Percentiles rank a stretch among this genome's conserved stretches.
Evolutionary conservation across 2,329 filamentous ascomycete genomes (phyloP).

Genomic region (Ceratocystis variospora): DNA sequence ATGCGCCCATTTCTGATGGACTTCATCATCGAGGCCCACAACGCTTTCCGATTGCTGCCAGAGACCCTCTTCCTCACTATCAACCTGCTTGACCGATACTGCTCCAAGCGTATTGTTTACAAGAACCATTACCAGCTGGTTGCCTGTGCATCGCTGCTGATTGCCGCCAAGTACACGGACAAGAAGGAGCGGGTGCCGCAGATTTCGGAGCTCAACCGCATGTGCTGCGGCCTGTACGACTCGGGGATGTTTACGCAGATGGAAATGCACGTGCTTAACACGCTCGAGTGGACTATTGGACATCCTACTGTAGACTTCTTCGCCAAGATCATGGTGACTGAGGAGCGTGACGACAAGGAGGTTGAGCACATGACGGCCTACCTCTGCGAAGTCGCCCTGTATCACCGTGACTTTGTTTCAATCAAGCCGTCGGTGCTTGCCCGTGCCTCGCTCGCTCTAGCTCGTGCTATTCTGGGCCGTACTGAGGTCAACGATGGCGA

Average conservation of each 20-base stretch:
- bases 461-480: conserved; percentile 71
- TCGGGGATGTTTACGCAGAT: conserved; percentile 99
- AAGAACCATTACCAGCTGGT: conserved; percentile 98
- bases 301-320: conserved; percentile 95
- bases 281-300: conserved; percentile 87
- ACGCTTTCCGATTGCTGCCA: conserved; percentile 82
- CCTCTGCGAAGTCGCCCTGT: conserved; percentile 86
- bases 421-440: conserved; percentile 85
- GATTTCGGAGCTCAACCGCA: conserved; percentile 91
- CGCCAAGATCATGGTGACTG: conserved; percentile 70
- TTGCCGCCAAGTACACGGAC: conserved; percentile 96
- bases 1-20: conserved; percentile 97
- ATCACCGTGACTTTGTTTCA: conserved; percentile 93
- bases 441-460: conserved; percentile 69
- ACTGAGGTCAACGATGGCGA: conserved; percentile 61
- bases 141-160: conserved; percentile 86
- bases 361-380: conserved; percentile 92
- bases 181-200: conserved; percentile 98
- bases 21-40: conserved; percentile 93
- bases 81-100: conserved; percentile 94
- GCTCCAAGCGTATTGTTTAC: conserved; percentile 93
- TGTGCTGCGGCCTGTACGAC: conserved; percentile 98
- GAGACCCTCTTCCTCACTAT: conserved; percentile 93
- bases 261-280: conserved; percentile 99
- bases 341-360: conserved; percentile 66